phyloP scores from a whole-genome alignment of 257 asterid species.

The Henckelia pumila region DNA sequence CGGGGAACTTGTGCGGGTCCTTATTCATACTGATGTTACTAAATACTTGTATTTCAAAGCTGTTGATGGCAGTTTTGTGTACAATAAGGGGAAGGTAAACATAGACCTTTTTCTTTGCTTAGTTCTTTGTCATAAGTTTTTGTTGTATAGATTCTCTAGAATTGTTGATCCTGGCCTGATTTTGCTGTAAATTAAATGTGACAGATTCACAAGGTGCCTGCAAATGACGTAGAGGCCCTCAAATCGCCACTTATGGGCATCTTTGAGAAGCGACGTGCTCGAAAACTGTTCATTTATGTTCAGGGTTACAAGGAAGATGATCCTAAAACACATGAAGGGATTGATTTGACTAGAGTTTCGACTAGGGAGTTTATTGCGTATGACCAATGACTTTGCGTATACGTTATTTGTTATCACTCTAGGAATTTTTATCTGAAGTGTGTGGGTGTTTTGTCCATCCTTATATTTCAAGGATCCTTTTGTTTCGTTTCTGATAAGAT shows the following conservation, averaged over 20 bases:
- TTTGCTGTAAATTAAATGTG: constrained; percentile 4
- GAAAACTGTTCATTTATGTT: constrained; percentile 59
- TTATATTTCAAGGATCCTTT: background rate
- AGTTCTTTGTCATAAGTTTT: background rate
- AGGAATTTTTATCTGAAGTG: background rate
- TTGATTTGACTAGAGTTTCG: constrained; percentile 55
- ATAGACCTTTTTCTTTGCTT: constrained; percentile 1
- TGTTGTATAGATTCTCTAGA: constrained; percentile 4
- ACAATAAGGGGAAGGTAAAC: constrained; percentile 55
- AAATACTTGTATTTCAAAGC: constrained; percentile 59
- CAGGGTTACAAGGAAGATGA: constrained; percentile 54
- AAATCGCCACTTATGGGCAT: constrained; percentile 67
- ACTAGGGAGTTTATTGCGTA: constrained; percentile 49
- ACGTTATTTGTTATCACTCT: background rate
- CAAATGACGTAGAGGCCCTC: constrained; percentile 61
- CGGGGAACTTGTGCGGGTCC: constrained; percentile 58
- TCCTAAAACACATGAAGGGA: constrained; percentile 58
- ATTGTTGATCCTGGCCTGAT: background rate
- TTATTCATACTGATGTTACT: constrained; percentile 61
- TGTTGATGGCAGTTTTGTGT: constrained; percentile 66
- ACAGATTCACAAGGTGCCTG: constrained; percentile 64
- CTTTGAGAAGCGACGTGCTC: constrained; percentile 68
- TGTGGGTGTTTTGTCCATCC: background rate
- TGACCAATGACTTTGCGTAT: background rate
- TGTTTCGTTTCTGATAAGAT: background rate